Evolutionary conservation across 306 rosid species (phyloP), one percentile per base, ranked within the genome.

Genomic region (Lathyrus tuberosus): DNA sequence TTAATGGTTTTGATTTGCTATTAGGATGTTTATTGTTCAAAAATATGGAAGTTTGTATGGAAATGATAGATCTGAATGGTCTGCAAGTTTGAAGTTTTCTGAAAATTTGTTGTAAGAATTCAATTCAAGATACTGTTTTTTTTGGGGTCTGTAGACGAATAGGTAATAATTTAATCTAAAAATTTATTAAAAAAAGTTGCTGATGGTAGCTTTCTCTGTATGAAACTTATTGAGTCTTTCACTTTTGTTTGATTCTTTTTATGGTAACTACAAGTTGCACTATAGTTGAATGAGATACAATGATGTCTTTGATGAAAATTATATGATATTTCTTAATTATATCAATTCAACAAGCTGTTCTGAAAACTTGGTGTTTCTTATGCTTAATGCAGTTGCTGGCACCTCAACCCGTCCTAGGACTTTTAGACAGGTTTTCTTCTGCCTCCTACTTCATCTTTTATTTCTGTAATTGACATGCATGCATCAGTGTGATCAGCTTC

Each of bases 381-480:
- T 76, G 30, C 76, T 80, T 12, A 54, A 58, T 83, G 86, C 86
- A 92, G 98, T 76, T 78, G 98, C 98, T 28, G 95, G 98, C 57
- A 87, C 89, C 49, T 92, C 98, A 30, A 49, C 79, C 30, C 96
- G 95, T 67, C 98, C 96, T 18, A 85, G 83, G 74, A 74, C 86
- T 54, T 92, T 92, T 62, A 86, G 44, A 67, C 77, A 82, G 98
- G 96, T 92, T 77, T 68, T 69, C 56, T 69, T 69, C 70, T 74
- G n/a, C 37, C 42, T 33, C 56, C 17, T 12, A 33, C 56, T 74
- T 11, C 69, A 33, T 42, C 17, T 24, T 35, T 3, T 37, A 35
- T 78, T 26, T 68, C 35, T 54, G 28, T 33, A 41, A 33, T 51
- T 58, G 35, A 8, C 41, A 38, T 11, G 20, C 47, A 9, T 44